These are phyloP conservation scores for Chiua virens DNA, from an alignment of 768 basidiomycete species.

Conservation along the genomic window DNA sequence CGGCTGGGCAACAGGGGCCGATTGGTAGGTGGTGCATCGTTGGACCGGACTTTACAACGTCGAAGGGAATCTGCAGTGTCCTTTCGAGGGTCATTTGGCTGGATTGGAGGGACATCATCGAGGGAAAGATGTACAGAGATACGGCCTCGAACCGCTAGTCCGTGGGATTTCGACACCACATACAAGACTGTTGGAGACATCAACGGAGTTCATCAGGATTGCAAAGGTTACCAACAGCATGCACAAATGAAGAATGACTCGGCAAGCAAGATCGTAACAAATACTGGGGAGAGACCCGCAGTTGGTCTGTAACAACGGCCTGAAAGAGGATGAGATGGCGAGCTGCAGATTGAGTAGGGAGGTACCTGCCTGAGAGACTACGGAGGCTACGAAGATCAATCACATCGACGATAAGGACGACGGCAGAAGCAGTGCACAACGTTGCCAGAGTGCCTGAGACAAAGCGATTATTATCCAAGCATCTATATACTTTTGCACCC, in stretches of 20 bases:
- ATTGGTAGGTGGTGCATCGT: conserved; percentile 42
- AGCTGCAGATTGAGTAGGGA: not conserved
- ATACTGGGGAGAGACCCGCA: conserved; percentile 36
- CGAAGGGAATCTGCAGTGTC: conserved; percentile 2
- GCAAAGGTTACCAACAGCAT: conserved; percentile 49
- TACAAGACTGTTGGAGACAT: conserved; percentile 43
- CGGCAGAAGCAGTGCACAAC: conserved; percentile 43
- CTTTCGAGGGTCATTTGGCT: conserved; percentile 8
- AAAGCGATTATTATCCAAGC: conserved; percentile 57
- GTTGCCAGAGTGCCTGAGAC: conserved; percentile 44
- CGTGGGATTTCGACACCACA: conserved; percentile 54
- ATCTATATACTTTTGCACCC: conserved; percentile 67
- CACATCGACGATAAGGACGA: conserved; percentile 44
- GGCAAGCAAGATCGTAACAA: conserved; percentile 48
- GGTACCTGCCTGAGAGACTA: conserved; percentile 46
- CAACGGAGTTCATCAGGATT: conserved; percentile 3
- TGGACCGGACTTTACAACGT: conserved; percentile 52
- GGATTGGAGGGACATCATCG: conserved; percentile 35
- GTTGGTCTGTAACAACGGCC: conserved; percentile 47
- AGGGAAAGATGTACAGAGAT: conserved; percentile 51
- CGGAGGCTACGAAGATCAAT: conserved; percentile 38
- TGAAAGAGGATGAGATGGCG: conserved; percentile 15
- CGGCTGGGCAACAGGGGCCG: conserved; percentile 2
- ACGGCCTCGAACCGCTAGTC: conserved; percentile 52
- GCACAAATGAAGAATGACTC: conserved; percentile 59